phyloP scores from a whole-genome alignment of 306 rosid species.

The Dryas octopetala region DNA sequence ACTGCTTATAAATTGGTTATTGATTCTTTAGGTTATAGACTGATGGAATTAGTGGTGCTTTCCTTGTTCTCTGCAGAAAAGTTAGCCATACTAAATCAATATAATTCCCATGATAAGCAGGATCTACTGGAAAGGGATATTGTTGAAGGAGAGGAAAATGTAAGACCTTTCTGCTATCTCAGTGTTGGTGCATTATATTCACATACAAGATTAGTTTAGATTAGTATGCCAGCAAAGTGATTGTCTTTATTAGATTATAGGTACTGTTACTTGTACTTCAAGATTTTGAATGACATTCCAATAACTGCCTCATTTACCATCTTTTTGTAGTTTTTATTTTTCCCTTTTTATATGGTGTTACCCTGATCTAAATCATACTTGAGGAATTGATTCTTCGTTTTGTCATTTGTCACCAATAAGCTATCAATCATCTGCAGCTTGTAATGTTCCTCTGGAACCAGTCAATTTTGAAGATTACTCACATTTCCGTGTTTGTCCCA shows the following conservation, averaged over 20 bases:
- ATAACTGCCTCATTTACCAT: background rate
- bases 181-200: constrained; percentile 1
- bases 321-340: background rate
- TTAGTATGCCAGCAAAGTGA: background rate
- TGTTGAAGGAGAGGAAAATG: constrained; percentile 56
- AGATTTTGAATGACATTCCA: background rate
- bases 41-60: background rate
- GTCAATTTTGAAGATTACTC: background rate
- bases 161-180: constrained; percentile 34
- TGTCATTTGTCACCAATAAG: background rate
- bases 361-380: background rate
- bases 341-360: too few species aligned
- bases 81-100: constrained; percentile 12
- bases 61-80: constrained; percentile 43
- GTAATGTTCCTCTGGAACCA: background rate
- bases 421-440: background rate
- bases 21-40: constrained; percentile 16
- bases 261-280: background rate
- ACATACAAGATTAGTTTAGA: constrained; percentile 3
- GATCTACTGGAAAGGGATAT: constrained; percentile 32
- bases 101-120: constrained; percentile 15
- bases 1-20: constrained; percentile 6
- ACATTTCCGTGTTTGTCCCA: background rate
- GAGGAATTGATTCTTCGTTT: background rate
- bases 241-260: background rate